These are phyloP conservation scores for Xerocomus brunneocitrinus DNA, from an alignment of 768 basidiomycete genomes.

Conservation along the genomic window DNA sequence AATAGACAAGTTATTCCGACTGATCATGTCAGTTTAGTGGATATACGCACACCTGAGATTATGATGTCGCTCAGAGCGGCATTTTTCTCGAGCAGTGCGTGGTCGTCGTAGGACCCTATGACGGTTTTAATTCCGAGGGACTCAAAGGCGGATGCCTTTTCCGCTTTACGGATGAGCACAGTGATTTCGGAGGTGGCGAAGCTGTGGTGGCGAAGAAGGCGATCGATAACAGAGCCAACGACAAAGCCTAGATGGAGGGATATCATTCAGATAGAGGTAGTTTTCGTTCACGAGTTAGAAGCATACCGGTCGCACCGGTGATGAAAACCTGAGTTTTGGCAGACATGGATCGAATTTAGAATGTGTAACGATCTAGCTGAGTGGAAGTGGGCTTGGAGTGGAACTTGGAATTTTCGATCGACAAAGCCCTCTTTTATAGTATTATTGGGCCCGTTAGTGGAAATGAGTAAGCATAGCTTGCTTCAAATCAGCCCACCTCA, in stretches of 20 bases:
- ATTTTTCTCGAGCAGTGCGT: conserved; percentile 37
- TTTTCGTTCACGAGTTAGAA: background rate
- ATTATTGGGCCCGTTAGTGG: background rate
- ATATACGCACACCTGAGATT: conserved; percentile 34
- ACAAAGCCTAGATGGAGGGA: conserved; percentile 32
- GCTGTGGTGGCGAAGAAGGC: conserved; percentile 26
- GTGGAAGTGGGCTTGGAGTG: background rate
- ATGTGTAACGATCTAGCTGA: background rate
- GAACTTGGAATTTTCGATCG: background rate
- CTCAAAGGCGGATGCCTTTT: conserved; percentile 17
- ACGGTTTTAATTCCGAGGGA: conserved; percentile 25
- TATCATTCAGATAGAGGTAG: conserved; percentile 1
- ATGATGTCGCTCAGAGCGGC: conserved; percentile 44
- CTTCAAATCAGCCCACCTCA: conserved; percentile 3
- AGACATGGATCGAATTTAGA: conserved; percentile 7
- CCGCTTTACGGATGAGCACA: conserved; percentile 30
- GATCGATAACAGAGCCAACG: conserved; percentile 30
- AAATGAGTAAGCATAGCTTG: conserved; percentile 7
- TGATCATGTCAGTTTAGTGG: too few species aligned
- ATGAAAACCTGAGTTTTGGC: conserved; percentile 18
- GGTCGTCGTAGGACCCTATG: conserved; percentile 44
- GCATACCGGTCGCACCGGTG: conserved; percentile 20
- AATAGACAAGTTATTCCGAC: background rate
- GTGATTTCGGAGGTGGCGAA: conserved; percentile 22
- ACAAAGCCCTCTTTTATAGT: conserved; percentile 4